Conservation (phyloP, 768 basidiomycete species). For the Auricularia auricula-judae region DNA sequence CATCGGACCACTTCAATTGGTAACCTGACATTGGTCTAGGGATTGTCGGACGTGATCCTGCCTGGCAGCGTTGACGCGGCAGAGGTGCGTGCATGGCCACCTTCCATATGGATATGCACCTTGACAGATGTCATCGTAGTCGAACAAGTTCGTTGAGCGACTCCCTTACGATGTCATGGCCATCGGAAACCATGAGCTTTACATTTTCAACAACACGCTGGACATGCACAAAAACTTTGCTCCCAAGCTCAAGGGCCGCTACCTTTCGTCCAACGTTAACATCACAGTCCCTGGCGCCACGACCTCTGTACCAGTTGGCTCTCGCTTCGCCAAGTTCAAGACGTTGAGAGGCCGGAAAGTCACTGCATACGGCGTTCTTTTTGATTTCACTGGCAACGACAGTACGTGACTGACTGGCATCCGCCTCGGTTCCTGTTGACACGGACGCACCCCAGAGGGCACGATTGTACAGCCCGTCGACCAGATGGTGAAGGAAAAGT, state of each 20-base stretch:
- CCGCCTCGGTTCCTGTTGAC: neutral
- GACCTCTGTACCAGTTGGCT: slow-evolving; percentile 22
- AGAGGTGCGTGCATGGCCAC: neutral
- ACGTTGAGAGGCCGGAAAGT: slow-evolving; percentile 63
- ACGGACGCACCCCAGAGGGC: neutral
- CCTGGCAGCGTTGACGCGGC: slow-evolving; percentile 37
- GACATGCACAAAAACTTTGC: slow-evolving; percentile 68
- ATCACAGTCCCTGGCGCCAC: slow-evolving; percentile 48
- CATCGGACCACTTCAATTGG: neutral
- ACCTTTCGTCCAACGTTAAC: slow-evolving; percentile 78
- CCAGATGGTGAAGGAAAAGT: slow-evolving; percentile 68
- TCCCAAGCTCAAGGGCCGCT: slow-evolving; percentile 55
- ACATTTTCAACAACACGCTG: slow-evolving; percentile 51
- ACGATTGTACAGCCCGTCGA: slow-evolving; percentile 56
- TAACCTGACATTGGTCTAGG: slow-evolving; percentile 39
- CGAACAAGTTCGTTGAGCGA: slow-evolving; percentile 60
- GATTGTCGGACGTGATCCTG: slow-evolving; percentile 66
- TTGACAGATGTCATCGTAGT: slow-evolving; percentile 23
- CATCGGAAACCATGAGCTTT: slow-evolving; percentile 88
- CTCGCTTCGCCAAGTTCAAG: slow-evolving; percentile 59
- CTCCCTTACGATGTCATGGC: slow-evolving; percentile 75
- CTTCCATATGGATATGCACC: neutral
- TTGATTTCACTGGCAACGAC: slow-evolving; percentile 62
- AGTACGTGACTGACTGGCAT: slow-evolving; percentile 2
- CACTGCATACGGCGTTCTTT: slow-evolving; percentile 73